Evolutionary conservation across 805 yeast genomes (phyloP).

Genomic region (Yarrowia divulgata): DNA sequence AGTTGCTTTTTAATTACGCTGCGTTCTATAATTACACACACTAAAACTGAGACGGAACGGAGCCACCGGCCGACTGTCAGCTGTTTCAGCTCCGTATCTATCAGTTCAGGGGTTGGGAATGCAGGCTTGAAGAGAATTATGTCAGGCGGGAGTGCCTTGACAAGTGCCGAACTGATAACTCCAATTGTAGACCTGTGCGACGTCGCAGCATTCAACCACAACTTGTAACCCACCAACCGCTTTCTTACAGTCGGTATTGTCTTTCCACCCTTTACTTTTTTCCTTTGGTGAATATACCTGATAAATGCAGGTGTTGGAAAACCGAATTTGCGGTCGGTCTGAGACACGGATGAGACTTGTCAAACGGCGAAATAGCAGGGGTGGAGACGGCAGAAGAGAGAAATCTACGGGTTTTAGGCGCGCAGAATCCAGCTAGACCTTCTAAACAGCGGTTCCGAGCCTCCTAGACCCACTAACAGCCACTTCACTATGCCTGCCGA

Average conservation of each 20-base stretch:
- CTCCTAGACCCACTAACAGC: not conserved
- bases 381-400: no score
- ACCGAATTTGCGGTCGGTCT: not conserved
- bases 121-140: no score
- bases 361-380: not conserved
- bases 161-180: no score
- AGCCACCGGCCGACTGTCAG: not conserved
- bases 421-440: not conserved
- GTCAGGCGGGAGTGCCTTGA: no score
- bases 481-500: conserved; percentile 1
- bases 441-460: not conserved
- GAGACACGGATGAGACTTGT: conserved; percentile 11
- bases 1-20: conserved; percentile 25
- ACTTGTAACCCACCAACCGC: no score
- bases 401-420: not conserved
- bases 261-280: not conserved
- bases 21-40: conserved; percentile 5
- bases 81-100: conserved; percentile 4
- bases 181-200: no score
- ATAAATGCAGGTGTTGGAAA: conserved; percentile 10
- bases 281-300: not conserved
- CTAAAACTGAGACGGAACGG: not conserved
- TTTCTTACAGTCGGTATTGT: not conserved
- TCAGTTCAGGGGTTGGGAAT: not conserved
- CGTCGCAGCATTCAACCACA: no score